Base-by-base conservation (phyloP, 306 rosid genomes). In the Cucumis cinereus region DNA sequence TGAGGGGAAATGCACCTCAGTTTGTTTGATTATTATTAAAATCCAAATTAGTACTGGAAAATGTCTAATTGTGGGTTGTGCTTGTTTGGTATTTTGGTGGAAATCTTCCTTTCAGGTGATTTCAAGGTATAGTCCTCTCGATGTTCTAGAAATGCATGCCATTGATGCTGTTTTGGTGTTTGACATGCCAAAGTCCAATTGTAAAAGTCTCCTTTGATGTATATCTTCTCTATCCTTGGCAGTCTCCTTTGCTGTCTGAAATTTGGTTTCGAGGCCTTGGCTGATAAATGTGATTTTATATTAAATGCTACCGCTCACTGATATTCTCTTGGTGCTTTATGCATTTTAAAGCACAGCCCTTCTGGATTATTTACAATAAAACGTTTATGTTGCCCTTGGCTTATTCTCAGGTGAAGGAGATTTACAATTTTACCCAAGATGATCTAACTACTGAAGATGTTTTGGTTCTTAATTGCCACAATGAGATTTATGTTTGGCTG, bases 371-470 rank as follows among this genome's bases (percentile, higher is more conserved):
- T 20, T 22, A 1, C 38, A 45, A 69, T 47, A 6, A 69, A 45
- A 23, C 53, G 40, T 36, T 10, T 55, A 12, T 58, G 49, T 24
- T 81, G 77, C 38, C 64, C 80, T 79, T 78, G 54, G 79, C 35
- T 45, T 56, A 68, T 68, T 83, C 80, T 82, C 96, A 93, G 98
- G 92, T 86, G 86, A 92, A 89, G 82, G 98, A 93, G 89, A 81
- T 91, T 76, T 91, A 87, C 94, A 93, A 87, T 76, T 91, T 90
- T 75, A 77, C 97, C 19, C 98, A 91, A 89, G 98, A 93, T 70
- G 98, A 93, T 85, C 85, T 93, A 67, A 79, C 89, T 63, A 93
- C 98, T 22, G 98, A 93, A 87, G 98, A 93, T 49, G 83, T 88
- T 72, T 82, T 93, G 62, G 82, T 90, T 76, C 98, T 93, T 36